Conservation (phyloP, 2,329 filamentous ascomycete genomes). For the Ophiostoma quercus region DNA sequence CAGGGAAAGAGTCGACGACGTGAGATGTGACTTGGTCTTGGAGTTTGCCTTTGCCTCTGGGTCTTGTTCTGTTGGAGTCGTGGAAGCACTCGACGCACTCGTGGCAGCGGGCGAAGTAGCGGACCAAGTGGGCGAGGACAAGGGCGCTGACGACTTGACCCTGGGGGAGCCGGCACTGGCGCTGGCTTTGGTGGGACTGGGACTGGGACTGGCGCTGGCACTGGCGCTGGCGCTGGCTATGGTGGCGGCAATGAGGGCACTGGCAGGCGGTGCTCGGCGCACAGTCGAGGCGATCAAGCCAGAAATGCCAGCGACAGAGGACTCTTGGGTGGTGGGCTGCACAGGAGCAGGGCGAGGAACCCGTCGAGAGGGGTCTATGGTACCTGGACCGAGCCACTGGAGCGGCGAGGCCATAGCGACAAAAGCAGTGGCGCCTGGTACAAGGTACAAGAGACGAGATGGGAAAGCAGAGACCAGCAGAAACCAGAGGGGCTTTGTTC, state of each 20-base stretch:
- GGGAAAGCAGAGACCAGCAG: no score
- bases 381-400: constrained; percentile 27
- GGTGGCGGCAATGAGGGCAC: neutral
- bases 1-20: neutral
- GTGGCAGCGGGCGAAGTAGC: constrained; percentile 1
- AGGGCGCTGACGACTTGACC: neutral
- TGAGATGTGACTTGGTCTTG: neutral
- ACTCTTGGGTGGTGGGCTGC: constrained; percentile 13
- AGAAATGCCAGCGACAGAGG: neutral
- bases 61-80: neutral
- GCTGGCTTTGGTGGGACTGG: neutral
- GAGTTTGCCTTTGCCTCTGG: neutral
- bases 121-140: constrained; percentile 3
- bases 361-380: constrained; percentile 25
- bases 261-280: neutral
- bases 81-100: neutral
- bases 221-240: neutral
- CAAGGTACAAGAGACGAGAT: neutral
- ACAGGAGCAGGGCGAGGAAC: constrained; percentile 15
- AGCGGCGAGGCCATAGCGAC: constrained; percentile 9
- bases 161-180: neutral
- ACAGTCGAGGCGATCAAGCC: constrained; percentile 6
- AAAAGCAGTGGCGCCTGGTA: constrained; percentile 7
- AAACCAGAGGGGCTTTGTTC: constrained; percentile 1
- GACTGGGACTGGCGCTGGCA: no score